Percentiles rank a stretch among this genome's conserved stretches.
phyloP scores from a whole-genome alignment of 2,329 filamentous ascomycete genomes.

The Chaetoscypha palmicola region DNA sequence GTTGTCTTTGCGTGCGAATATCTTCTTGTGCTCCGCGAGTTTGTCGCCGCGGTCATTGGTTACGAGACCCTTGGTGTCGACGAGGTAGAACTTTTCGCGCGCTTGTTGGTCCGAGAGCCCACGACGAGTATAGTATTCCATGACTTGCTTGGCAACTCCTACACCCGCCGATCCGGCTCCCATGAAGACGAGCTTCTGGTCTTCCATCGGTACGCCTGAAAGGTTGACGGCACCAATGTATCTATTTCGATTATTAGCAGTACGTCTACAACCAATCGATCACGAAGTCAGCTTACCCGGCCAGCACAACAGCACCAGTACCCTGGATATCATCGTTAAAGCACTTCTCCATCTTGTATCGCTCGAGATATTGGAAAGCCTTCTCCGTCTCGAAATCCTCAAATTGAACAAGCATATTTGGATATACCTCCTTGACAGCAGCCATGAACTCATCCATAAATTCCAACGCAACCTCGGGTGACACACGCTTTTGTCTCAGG shows the following conservation, averaged over 20 bases:
- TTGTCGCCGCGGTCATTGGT: slow-evolving; percentile 89
- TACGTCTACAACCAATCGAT: no score
- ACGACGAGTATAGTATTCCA: slow-evolving; percentile 91
- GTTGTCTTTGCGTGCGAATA: slow-evolving; percentile 60
- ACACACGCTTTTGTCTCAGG: slow-evolving; percentile 73
- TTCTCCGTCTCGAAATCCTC: slow-evolving; percentile 93
- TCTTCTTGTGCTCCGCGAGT: slow-evolving; percentile 82
- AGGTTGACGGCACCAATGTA: slow-evolving; percentile 71
- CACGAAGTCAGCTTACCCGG: slow-evolving; percentile 54
- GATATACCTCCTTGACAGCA: slow-evolving; percentile 69
- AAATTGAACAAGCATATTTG: slow-evolving; percentile 73
- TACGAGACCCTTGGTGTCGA: slow-evolving; percentile 94
- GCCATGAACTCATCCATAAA: slow-evolving; percentile 98
- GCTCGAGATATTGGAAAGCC: slow-evolving; percentile 86
- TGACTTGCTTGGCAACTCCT: slow-evolving; percentile 95
- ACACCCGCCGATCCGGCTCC: slow-evolving; percentile 93
- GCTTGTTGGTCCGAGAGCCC: slow-evolving; percentile 85
- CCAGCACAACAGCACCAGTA: slow-evolving; percentile 90
- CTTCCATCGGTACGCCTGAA: slow-evolving; percentile 75
- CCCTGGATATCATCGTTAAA: slow-evolving; percentile 99
- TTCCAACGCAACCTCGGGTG: slow-evolving; percentile 70
- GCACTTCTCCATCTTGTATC: slow-evolving; percentile 88
- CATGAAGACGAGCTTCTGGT: slow-evolving; percentile 93
- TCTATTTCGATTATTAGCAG: slow-evolving; percentile 34
- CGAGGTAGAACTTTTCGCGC: slow-evolving; percentile 89